Evolutionary conservation across 441 rosid species (phyloP), one percentile per base, ranked within the genome.

Genomic region (Macaranga tanarius): DNA sequence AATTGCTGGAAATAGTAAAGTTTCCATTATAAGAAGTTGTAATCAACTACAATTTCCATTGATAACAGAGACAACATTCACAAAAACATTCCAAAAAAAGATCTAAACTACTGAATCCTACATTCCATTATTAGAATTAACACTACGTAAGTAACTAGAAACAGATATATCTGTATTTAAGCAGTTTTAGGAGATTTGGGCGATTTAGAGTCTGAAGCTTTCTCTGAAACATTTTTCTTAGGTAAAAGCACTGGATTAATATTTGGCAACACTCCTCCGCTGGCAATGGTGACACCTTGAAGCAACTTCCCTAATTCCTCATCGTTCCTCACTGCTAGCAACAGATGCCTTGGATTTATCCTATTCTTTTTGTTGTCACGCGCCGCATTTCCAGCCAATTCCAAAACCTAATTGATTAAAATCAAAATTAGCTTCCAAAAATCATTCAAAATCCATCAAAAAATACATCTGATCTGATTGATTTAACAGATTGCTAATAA

Each of bases 311-410:
- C 81, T 31, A 79, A 55, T 28, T 79, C 81, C 20, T 79, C 78
- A 10, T 79, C 81, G 56, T 79, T 79, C 61, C 82, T 75, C 28
- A 79, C 67, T 0, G 79, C 82, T 34, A 79, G 11, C 10, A 75
- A 61, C 25, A 79, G 31, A 20, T 79, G 82, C 40, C 82, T 75
- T 0, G 79, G 82, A 12, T 47, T 72, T 26, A 79, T 79, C 61
- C 79, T 61, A 52, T 66, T 79, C 76, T 79, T 79, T 76, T 79
- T 79, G 76, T 79, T 79, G 20, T 79, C 82, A 9, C 79, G 65
- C 22, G 79, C 79, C 0, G 79, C 82, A 28, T 79, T 79, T 3
- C 82, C 79, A 3, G 82, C 82, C 66, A 79, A 50, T 42, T 79
- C 82, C 40, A 79, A 13, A 13, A 79, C 82, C 79, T 79, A 13